Percentiles rank a stretch among this genome's conserved stretches.
Conservation (phyloP, 2,329 filamentous ascomycete species). For the Apiospora arundinis region DNA sequence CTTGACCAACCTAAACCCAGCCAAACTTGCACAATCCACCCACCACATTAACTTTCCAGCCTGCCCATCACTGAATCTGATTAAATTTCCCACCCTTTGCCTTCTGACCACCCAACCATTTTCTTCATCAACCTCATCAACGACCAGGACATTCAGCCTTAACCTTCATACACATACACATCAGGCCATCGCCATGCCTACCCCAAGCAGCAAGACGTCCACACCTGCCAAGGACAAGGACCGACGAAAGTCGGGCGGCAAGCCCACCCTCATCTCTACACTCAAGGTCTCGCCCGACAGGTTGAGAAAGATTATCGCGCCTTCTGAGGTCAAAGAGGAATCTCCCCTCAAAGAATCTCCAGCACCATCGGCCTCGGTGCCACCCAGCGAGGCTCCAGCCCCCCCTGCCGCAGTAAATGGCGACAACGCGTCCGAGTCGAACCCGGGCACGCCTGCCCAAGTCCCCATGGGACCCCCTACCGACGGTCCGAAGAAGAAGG, state of each 20-base stretch:
- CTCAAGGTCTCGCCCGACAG: constrained; percentile 57
- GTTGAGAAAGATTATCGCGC: constrained; percentile 57
- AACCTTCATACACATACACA: constrained; percentile 25
- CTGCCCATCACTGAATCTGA: constrained; percentile 21
- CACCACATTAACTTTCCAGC: constrained; percentile 21
- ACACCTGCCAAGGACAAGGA: constrained; percentile 51
- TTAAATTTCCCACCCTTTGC: constrained; percentile 20
- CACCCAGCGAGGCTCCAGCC: constrained; percentile 39
- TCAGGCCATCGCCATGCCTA: constrained; percentile 40
- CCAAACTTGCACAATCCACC: constrained; percentile 25
- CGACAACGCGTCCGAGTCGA: constrained; percentile 66
- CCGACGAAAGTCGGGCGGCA: constrained; percentile 49
- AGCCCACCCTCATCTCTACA: constrained; percentile 52
- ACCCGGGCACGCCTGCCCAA: constrained; percentile 62
- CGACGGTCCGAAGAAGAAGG: constrained; percentile 76
- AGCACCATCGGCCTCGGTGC: constrained; percentile 47
- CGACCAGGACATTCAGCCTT: neutral
- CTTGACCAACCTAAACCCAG: constrained; percentile 19
- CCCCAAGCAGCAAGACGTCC: constrained; percentile 41
- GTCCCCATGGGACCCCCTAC: constrained; percentile 65
- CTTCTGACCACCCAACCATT: neutral
- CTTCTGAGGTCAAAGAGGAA: constrained; percentile 50
- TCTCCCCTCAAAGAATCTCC: constrained; percentile 56
- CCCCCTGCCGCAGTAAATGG: constrained; percentile 51
- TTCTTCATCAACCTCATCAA: constrained; percentile 17